Percentiles rank a stretch among this genome's conserved stretches.
Evolutionary conservation across 2,329 filamentous ascomycete genomes (phyloP).

Genomic region (Arthrobotrys iridis): DNA sequence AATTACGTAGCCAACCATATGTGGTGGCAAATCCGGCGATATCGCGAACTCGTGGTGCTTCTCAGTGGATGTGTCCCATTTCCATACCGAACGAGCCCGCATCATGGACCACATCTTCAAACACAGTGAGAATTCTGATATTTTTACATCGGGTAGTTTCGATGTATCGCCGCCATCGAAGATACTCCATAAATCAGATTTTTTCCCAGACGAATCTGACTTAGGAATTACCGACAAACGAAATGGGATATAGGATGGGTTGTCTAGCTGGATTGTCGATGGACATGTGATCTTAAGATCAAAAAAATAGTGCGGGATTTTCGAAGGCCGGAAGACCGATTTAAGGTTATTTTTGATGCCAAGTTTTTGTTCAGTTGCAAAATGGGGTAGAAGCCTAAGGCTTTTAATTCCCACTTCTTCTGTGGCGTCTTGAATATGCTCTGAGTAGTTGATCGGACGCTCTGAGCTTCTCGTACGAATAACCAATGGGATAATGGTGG

Average conservation of each 20-base stretch:
- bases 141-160: slow-evolving; percentile 33
- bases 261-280: slow-evolving; percentile 35
- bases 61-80: slow-evolving; percentile 16
- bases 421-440: background rate
- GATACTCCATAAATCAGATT: background rate
- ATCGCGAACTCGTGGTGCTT: slow-evolving; percentile 40
- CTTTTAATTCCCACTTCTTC: slow-evolving; percentile 32
- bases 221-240: slow-evolving; percentile 37
- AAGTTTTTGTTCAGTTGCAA: slow-evolving; percentile 25
- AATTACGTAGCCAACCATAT: slow-evolving; percentile 47
- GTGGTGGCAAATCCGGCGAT: slow-evolving; percentile 21
- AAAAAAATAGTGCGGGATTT: slow-evolving; percentile 42
- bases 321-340: slow-evolving; percentile 32
- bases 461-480: slow-evolving; percentile 28
- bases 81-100: slow-evolving; percentile 25
- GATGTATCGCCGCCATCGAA: background rate
- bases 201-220: background rate
- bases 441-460: slow-evolving; percentile 18
- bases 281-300: slow-evolving; percentile 23
- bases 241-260: slow-evolving; percentile 30
- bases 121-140: slow-evolving; percentile 16
- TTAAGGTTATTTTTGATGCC: slow-evolving; percentile 31
- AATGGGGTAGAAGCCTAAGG: slow-evolving; percentile 30
- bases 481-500: slow-evolving; percentile 27
- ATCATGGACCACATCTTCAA: slow-evolving; percentile 42